Base-by-base conservation (phyloP, 306 rosid genomes). In the Ziziphus jujuba region DNA sequence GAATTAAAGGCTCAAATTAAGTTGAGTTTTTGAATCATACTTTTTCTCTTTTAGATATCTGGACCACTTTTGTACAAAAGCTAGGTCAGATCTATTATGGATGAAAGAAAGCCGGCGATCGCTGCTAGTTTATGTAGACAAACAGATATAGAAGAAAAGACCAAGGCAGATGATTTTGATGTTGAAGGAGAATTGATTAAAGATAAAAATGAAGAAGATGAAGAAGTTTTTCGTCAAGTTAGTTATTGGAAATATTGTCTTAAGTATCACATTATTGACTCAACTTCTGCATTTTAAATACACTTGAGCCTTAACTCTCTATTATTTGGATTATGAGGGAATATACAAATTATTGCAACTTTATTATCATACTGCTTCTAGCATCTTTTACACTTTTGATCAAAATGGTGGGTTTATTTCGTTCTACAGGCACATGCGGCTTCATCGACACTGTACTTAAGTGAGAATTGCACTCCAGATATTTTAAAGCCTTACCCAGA, bases 151-250 rank as follows among this genome's bases (percentile, higher is more conserved):
- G 83, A 83, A 17, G 99, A 90, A 74, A 80, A 96, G 79, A 73
- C 88, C 67, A 87, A 84, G 75, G 97, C 97, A 48, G 99, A 95
- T 77, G 99, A 95, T 79, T 95, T 95, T 85, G 99, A 90, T 70
- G 97, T 87, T 9, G 99, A 95, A 72, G 81, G 87, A 20, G 97
- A 95, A 71, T 71, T 95, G 61, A 89, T 95, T 72, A 89, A 88
- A 65, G 99, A 95, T 79, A 97, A 95, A 87, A 95, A 95, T 84
- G 99, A 95, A 68, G 96, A 88, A 72, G 99, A 95, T 84, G 99
- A 95, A 76, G 99, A 91, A 90, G 97, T 95, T 75, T 95, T 95
- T 81, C 97, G 91, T 55, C 99, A 91, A 91, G 99, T 95, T 65
- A 79, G 89, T 77, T 44, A 20, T 70, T 34, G 61, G 43, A 50